A percentile compares a stretch with the other conserved stretches of the same genome.
Evolutionary conservation across 164 flowering plant genomes (phyloP).

Genomic region (Kalanchoe fedtschenkoi): DNA sequence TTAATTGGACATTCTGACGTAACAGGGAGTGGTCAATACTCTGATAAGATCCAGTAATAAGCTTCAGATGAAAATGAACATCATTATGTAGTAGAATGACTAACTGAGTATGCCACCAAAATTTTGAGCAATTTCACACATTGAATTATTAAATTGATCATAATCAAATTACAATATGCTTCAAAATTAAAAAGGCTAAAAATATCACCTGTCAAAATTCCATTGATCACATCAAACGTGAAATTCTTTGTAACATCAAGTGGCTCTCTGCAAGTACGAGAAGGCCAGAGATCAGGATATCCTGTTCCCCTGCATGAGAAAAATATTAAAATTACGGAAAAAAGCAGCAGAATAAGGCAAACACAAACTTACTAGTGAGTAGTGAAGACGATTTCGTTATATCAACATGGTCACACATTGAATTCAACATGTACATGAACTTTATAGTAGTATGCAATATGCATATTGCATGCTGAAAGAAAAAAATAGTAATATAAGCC

Average conservation of each 20-base stretch:
- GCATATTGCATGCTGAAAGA: no score
- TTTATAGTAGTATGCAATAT: no score
- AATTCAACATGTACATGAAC: no score
- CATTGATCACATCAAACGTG: slow-evolving; percentile 76
- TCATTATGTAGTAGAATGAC: not conserved
- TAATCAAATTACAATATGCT: not conserved
- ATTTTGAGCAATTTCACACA: not conserved
- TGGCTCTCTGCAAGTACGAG: slow-evolving; percentile 78
- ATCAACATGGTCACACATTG: no score
- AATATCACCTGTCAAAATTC: slow-evolving; percentile 65
- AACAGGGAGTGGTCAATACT: not conserved
- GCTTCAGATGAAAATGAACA: not conserved
- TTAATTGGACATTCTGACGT: no score
- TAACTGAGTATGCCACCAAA: not conserved
- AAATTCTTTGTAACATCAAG: slow-evolving; percentile 82
- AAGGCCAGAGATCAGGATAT: slow-evolving; percentile 97
- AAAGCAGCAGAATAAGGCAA: not conserved
- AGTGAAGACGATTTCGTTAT: not conserved
- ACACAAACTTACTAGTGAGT: not conserved
- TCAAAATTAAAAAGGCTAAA: not conserved
- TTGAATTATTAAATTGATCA: not conserved
- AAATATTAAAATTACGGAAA: slow-evolving; percentile 1
- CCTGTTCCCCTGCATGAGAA: slow-evolving; percentile 74
- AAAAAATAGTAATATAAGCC: no score
- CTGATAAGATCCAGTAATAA: not conserved